Evolutionary conservation across 1,284 basidiomycete species (phyloP).

Genomic region (Fomitopsis pinicola): DNA sequence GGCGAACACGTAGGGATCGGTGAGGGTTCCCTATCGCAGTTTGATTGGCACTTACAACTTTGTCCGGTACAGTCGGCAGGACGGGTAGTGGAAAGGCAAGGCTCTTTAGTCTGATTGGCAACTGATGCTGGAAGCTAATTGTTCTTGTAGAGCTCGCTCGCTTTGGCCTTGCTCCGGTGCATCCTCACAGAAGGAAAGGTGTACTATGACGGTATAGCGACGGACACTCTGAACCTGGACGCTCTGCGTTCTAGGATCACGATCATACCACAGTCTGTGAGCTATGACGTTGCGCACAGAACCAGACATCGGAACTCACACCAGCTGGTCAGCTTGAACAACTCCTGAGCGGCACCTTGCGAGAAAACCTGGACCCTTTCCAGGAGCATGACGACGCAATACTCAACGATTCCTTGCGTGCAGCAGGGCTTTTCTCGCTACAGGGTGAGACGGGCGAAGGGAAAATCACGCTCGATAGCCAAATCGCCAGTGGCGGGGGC

Average conservation of each 20-base stretch:
- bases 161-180: slow-evolving; percentile 38
- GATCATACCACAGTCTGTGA: slow-evolving; percentile 44
- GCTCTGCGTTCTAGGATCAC: slow-evolving; percentile 42
- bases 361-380: slow-evolving; percentile 71
- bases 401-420: slow-evolving; percentile 49
- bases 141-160: slow-evolving; percentile 41
- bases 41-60: neutral
- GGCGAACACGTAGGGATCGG: slow-evolving; percentile 52
- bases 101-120: slow-evolving; percentile 5
- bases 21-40: neutral
- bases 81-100: slow-evolving; percentile 71
- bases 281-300: slow-evolving; percentile 19
- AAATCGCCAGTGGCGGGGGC: slow-evolving; percentile 53
- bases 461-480: slow-evolving; percentile 47
- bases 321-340: slow-evolving; percentile 49
- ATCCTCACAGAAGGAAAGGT: slow-evolving; percentile 43
- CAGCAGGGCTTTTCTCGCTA: slow-evolving; percentile 50
- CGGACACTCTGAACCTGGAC: slow-evolving; percentile 54
- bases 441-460: slow-evolving; percentile 48
- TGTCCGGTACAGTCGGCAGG: slow-evolving; percentile 46
- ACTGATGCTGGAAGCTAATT: slow-evolving; percentile 24
- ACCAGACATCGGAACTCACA: neutral
- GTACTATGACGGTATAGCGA: slow-evolving; percentile 29
- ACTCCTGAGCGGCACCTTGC: slow-evolving; percentile 53
- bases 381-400: slow-evolving; percentile 64